phyloP scores from a whole-genome alignment of 768 basidiomycete genomes.

The Lactarius pseudohatsudake region DNA sequence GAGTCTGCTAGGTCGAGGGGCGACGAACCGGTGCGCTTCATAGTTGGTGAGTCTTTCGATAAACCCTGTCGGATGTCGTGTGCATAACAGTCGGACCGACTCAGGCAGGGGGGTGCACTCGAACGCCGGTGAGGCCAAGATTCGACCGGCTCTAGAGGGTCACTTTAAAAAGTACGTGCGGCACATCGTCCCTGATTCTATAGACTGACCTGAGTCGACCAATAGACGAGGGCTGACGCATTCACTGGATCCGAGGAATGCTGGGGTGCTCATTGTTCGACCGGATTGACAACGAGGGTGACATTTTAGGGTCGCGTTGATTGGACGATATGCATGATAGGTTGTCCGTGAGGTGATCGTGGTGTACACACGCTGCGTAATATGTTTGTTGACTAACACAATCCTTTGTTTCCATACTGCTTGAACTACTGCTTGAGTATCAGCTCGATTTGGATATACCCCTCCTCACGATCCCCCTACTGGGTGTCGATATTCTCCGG shows the following conservation, averaged over 20 bases:
- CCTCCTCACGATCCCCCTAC: no score
- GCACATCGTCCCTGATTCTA: neutral
- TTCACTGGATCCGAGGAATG: slow-evolving; percentile 6
- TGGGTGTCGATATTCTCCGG: no score
- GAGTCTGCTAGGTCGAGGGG: neutral
- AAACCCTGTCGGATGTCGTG: no score
- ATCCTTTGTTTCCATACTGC: neutral
- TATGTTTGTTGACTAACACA: neutral
- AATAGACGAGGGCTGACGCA: slow-evolving; percentile 1
- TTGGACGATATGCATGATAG: neutral
- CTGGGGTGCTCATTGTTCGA: slow-evolving; percentile 14
- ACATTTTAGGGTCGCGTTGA: neutral
- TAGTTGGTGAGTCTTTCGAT: slow-evolving; percentile 13
- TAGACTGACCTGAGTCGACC: neutral
- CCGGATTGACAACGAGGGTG: neutral
- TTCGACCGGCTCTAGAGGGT: slow-evolving; percentile 15
- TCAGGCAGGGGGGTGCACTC: slow-evolving; percentile 14
- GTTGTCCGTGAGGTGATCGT: neutral
- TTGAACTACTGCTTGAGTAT: neutral
- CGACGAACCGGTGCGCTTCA: slow-evolving; percentile 4
- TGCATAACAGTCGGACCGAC: neutral
- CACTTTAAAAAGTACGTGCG: slow-evolving; percentile 12
- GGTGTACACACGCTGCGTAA: neutral
- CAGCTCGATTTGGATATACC: neutral
- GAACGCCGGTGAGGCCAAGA: slow-evolving; percentile 9